These are phyloP conservation scores for Fusarium sp. DNA, from an alignment of 2,329 filamentous ascomycete genomes.

Conservation along the genomic window DNA sequence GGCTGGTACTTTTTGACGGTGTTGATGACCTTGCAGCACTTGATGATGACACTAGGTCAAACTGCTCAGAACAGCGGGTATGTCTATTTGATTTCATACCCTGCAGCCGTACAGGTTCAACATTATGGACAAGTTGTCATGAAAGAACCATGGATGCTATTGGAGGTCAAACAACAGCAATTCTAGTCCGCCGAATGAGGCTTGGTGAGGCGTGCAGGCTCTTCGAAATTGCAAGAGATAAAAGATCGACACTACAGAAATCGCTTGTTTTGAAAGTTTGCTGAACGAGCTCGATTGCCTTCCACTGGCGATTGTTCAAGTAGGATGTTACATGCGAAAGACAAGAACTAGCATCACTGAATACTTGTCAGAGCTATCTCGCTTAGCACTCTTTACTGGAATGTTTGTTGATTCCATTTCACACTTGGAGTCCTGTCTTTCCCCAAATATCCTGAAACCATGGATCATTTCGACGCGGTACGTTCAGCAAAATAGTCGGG, in stretches of 20 bases:
- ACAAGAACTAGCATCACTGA: neutral
- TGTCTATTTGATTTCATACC: neutral
- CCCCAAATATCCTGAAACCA: neutral
- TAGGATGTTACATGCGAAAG: neutral
- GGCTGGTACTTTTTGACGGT: neutral
- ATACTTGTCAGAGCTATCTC: neutral
- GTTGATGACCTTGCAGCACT: neutral
- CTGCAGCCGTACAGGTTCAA: neutral
- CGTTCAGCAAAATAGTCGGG: neutral
- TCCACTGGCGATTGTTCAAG: neutral
- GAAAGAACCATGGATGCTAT: neutral
- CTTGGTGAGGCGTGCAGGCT: neutral
- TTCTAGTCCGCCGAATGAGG: neutral
- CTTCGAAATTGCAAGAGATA: neutral
- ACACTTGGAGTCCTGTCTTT: neutral
- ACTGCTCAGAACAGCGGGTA: neutral
- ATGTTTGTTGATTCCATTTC: neutral
- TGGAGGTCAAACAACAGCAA: neutral
- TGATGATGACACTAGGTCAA: neutral
- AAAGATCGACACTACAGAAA: neutral
- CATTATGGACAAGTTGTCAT: neutral
- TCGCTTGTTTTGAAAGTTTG: neutral
- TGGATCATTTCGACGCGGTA: neutral
- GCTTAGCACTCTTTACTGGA: neutral
- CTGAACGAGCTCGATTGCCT: neutral